Evolutionary conservation across 1,139 yeast species (phyloP), one percentile per base, ranked within the genome.

Genomic region (Candida albicans): DNA sequence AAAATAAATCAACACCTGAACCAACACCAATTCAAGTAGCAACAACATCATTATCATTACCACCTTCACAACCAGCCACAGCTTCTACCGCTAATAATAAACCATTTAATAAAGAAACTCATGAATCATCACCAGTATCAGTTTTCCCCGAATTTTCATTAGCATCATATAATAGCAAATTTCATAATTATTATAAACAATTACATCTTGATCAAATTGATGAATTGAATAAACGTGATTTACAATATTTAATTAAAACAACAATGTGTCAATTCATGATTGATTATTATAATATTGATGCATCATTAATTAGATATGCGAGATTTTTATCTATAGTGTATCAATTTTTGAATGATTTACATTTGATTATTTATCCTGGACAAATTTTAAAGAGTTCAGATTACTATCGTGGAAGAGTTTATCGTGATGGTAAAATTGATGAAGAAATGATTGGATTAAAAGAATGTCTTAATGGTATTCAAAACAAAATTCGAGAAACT

Each of bases 341-440:
- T 33, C 9, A 31, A 30, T 44, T 34, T 39, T 4, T 39, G 4
- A 41, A 39, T 26, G 13, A 15, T 11, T 29, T 41, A 12, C 47
- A 44, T 28, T 11, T 10, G 8, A n/a, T 36, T 7, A 13, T 38
- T 4, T 38, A 38, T 25, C 34, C 37, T 10, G 37, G 39, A n/a
- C 35, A 38, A 18, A 33, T 28, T 9, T 30, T 38, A 9, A 38
- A 42, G 26, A 15, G 41, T 27, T 42, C 42, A 10, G 35, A 42
- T 36, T 39, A 42, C 33, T 42, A 43, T 22, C 12, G 30, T 18
- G 44, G 44, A 8, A 35, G 37, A 35, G 37, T 27, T 4, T 29
- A 15, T 25, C 25, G 27, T 15, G 24, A 37, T 14, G 46, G 49
- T 11, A 22, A 27, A 15, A 31, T 42, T n/a, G 49, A 45, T 40